Evolutionary conservation across 1,139 yeast species (phyloP).

Genomic region (Blastobotrys malaysiensis): DNA sequence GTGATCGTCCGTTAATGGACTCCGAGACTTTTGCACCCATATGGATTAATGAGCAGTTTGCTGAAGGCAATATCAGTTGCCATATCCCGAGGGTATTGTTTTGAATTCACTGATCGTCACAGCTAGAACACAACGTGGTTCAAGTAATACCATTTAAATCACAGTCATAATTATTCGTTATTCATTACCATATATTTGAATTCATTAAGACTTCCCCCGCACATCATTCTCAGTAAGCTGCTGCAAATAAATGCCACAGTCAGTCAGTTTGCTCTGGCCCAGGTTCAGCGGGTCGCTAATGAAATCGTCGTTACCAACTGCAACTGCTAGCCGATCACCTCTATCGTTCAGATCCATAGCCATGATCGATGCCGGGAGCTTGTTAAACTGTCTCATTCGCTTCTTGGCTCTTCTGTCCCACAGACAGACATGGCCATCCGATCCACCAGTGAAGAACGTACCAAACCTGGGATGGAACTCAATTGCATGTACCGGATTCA

Average conservation of each 20-base stretch:
- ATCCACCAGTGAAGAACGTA: conserved; percentile 68
- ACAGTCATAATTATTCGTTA: neutral
- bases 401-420: conserved; percentile 71
- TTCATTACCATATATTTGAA: neutral
- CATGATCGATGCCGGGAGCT: conserved; percentile 47
- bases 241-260: neutral
- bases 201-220: neutral
- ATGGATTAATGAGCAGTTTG: too few relatives aligned
- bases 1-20: too few relatives aligned
- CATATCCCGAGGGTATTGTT: too few relatives aligned
- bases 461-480: conserved; percentile 45
- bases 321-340: neutral
- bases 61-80: too few relatives aligned
- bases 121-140: too few relatives aligned
- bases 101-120: too few relatives aligned
- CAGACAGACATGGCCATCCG: conserved; percentile 67
- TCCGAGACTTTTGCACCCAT: too few relatives aligned
- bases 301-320: neutral
- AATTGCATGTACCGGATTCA: conserved; percentile 71
- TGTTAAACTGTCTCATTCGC: conserved; percentile 54
- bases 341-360: conserved; percentile 40
- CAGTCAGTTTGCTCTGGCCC: neutral
- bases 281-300: neutral
- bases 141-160: too few relatives aligned
- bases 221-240: neutral